Evolutionary conservation across 345 rosid genomes (phyloP).

Genomic region (Eucalyptus curtisii): DNA sequence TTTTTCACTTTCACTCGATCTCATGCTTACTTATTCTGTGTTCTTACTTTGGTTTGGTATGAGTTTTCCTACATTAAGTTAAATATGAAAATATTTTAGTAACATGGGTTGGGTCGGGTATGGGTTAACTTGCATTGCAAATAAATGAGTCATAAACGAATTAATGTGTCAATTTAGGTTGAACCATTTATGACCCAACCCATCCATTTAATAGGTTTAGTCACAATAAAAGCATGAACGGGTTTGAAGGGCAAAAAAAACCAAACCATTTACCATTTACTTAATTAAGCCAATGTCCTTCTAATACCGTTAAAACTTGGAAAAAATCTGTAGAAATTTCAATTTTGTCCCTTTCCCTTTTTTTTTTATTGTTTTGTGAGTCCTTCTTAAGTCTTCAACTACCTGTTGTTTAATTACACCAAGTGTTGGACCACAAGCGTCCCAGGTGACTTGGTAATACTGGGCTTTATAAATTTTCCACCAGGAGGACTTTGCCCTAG

Average conservation of each 20-base stretch:
- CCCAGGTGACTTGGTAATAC: background rate
- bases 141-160: too few species aligned
- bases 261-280: background rate
- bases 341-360: background rate
- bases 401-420: background rate
- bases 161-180: too few species aligned
- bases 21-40: background rate
- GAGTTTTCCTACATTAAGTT: background rate
- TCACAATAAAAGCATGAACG: background rate
- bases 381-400: background rate
- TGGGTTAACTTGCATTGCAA: background rate
- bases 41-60: background rate
- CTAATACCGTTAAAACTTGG: background rate
- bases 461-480: too few species aligned
- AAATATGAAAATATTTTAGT: background rate
- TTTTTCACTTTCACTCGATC: background rate
- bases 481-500: background rate
- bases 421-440: background rate
- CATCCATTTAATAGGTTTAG: background rate
- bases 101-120: too few species aligned
- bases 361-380: too few species aligned
- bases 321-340: background rate
- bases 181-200: fast-evolving
- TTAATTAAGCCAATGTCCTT: background rate
- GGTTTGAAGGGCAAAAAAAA: background rate